Conservation (phyloP, 2,329 filamentous ascomycete genomes). For the Lachnellula arida region DNA sequence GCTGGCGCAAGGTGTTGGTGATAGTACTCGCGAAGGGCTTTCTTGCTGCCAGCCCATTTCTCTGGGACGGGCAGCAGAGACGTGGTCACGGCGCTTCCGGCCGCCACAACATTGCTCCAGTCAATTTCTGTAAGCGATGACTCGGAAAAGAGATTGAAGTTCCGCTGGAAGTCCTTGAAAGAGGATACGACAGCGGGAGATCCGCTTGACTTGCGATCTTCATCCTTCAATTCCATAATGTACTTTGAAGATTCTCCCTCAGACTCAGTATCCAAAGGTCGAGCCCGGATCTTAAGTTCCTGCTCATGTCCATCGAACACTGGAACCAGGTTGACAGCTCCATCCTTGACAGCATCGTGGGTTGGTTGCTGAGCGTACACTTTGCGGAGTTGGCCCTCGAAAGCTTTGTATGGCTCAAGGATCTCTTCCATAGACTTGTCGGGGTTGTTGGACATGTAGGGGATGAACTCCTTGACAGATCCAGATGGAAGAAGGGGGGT, state of each 20-base stretch:
- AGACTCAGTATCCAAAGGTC: conserved; percentile 53
- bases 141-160: conserved; percentile 80
- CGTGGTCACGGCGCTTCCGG: conserved; percentile 77
- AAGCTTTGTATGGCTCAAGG: conserved; percentile 61
- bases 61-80: conserved; percentile 67
- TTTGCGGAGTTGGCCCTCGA: conserved; percentile 62
- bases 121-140: conserved; percentile 69
- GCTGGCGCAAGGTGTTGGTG: conserved; percentile 77
- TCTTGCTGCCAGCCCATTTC: conserved; percentile 57
- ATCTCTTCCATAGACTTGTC: conserved; percentile 52
- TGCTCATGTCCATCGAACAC: conserved; percentile 56
- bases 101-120: conserved; percentile 78
- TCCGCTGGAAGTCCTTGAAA: conserved; percentile 67
- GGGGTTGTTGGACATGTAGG: conserved; percentile 51
- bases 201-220: conserved; percentile 57
- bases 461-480: conserved; percentile 29
- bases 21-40: conserved; percentile 66
- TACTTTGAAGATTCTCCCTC: conserved; percentile 59
- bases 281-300: conserved; percentile 57
- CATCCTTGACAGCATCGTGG: conserved; percentile 52
- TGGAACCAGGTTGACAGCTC: conserved; percentile 59
- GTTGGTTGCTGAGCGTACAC: conserved; percentile 64
- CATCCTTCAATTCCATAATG: conserved; percentile 61
- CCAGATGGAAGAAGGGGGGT: conserved; percentile 23
- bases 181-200: conserved; percentile 63